phyloP scores from a whole-genome alignment of 202 grass and related monocot species.

The Brachypodium distachyon region DNA sequence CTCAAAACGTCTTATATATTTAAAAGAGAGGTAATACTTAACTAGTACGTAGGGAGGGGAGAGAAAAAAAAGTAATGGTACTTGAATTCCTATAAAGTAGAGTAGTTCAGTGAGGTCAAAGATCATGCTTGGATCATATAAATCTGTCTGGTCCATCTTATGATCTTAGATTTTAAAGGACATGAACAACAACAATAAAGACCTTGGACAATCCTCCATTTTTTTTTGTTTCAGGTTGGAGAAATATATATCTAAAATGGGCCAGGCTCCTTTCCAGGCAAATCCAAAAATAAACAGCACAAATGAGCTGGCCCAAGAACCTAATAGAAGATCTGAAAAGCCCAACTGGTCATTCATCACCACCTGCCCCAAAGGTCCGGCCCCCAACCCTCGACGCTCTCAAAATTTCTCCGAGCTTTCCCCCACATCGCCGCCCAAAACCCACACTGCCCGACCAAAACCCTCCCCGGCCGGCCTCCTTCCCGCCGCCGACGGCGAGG shows the following conservation, averaged over 20 bases:
- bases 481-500: constrained; percentile 11
- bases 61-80: too few species aligned
- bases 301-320: neutral
- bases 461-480: constrained; percentile 32
- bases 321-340: neutral
- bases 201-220: too few species aligned
- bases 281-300: neutral
- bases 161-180: too few species aligned
- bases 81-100: too few species aligned
- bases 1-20: too few species aligned
- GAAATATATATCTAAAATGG: neutral
- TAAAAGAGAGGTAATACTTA: too few species aligned
- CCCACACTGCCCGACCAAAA: constrained; percentile 35
- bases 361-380: neutral
- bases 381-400: neutral
- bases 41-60: too few species aligned
- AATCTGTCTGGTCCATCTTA: too few species aligned
- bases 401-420: neutral
- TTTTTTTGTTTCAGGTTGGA: too few species aligned
- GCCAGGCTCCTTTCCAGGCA: neutral
- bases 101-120: too few species aligned
- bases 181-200: too few species aligned
- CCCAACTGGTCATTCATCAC: neutral
- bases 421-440: constrained; percentile 29
- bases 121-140: too few species aligned